Base-by-base conservation (phyloP, 202 grass and related monocot genomes). In the Tripidium arundinaceum region DNA sequence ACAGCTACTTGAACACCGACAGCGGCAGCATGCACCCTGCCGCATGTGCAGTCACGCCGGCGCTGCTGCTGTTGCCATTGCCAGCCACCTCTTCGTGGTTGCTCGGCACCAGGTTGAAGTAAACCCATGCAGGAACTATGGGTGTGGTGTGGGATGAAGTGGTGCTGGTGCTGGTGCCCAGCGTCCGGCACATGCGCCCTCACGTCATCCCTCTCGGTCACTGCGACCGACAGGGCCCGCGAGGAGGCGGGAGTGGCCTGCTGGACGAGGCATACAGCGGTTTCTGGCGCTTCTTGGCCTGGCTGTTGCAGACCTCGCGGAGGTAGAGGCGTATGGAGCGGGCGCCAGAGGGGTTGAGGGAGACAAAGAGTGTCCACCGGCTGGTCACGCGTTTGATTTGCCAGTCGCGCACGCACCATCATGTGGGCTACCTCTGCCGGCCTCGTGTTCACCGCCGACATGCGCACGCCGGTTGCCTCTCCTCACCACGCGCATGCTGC, bases 281-380 rank as follows among this genome's bases (percentile, higher is more conserved):
- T 81, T 95, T 98, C 29, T 90, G 86, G 47, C 91, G 85, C 87
- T 98, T 98, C 88, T 98, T 98, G 62, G 92, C 90, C 76, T 98
- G 95, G 76, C 49, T 78, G 67, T 98, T 92, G 36, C 92, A 77
- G n/a, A 98, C 79, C 74, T 93, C 93, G 59, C 93, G 86, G 77
- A 97, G 87, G 64, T 96, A 96, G 27, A 96, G 88, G 11, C 95
- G 65, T 0, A 98, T 92, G 0, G 95, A 92, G n/a, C 95, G 89
- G 0, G 95, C 92, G 3, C 92, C 95, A 49, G 94, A 94, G 7
- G 95, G 95, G 79, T 98, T 98, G 18, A n/a, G n/a, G n/a, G n/a
- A n/a, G n/a, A n/a, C n/a, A n/a, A n/a, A n/a, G n/a, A n/a, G n/a
- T n/a, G n/a, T n/a, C n/a, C n/a, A n/a, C n/a, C n/a, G n/a, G n/a